Conservation (phyloP, 2,329 filamentous ascomycete genomes). For the Paecilomyces fulvus region DNA sequence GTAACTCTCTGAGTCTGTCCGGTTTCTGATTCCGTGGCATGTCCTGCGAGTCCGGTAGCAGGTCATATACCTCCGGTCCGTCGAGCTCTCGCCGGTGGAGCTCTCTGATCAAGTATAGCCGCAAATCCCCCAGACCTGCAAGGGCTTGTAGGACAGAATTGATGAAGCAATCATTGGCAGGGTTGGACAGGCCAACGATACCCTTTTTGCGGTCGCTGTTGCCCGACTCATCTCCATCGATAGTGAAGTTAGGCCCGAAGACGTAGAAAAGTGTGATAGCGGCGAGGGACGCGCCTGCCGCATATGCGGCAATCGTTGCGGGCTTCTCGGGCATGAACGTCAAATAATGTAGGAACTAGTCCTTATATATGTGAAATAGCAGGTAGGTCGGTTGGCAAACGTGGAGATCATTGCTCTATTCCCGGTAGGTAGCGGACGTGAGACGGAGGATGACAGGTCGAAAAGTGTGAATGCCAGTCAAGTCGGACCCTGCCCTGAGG, state of each 20-base stretch:
- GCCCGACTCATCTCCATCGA: conserved; percentile 66
- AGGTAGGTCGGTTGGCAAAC: not conserved
- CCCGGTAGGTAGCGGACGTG: not conserved
- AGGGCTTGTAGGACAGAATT: conserved; percentile 93
- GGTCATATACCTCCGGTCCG: conserved; percentile 64
- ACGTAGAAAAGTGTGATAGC: conserved; percentile 94
- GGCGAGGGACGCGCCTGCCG: conserved; percentile 87
- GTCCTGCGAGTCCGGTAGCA: conserved; percentile 43
- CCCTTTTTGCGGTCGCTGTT: conserved; percentile 65
- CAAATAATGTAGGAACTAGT: not conserved
- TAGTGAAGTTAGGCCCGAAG: conserved; percentile 92
- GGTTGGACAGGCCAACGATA: conserved; percentile 80
- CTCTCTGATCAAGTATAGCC: conserved; percentile 86
- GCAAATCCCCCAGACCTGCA: conserved; percentile 79
- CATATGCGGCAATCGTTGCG: conserved; percentile 80
- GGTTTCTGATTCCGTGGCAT: conserved; percentile 29
- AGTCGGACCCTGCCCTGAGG: not conserved
- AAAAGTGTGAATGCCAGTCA: not conserved
- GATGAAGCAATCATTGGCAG: conserved; percentile 94
- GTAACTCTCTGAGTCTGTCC: conserved; percentile 52
- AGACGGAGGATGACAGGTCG: not conserved
- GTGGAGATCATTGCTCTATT: not conserved
- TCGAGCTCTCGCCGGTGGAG: conserved; percentile 76
- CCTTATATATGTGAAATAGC: not conserved
- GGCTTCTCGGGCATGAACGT: conserved; percentile 68